These are phyloP conservation scores for Quillaja saponaria DNA, from an alignment of 306 rosid genomes.

Conservation along the genomic window DNA sequence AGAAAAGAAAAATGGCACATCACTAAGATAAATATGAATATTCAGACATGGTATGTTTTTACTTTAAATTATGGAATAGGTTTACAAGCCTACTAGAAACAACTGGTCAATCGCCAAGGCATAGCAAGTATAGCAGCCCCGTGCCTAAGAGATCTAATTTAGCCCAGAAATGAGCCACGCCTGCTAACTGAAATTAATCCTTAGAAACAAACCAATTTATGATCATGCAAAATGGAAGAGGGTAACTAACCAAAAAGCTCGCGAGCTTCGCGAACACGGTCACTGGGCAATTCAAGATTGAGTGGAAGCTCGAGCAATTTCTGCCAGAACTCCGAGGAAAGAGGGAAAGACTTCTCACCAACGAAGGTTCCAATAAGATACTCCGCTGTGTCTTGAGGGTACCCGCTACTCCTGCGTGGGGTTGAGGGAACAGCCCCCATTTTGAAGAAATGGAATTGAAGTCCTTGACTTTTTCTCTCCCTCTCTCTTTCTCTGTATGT, in stretches of 20 bases:
- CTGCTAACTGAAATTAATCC: too few species aligned
- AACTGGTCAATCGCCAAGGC: too few species aligned
- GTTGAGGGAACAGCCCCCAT: constrained; percentile 96
- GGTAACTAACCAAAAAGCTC: constrained; percentile 70
- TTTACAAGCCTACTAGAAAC: too few species aligned
- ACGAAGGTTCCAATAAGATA: constrained; percentile 85
- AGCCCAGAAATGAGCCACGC: too few species aligned
- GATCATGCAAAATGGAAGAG: neutral
- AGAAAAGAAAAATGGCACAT: too few species aligned
- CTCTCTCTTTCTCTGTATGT: constrained; percentile 16
- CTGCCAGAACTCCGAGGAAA: constrained; percentile 93
- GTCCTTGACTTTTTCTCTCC: constrained; percentile 5
- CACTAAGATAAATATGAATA: too few species aligned
- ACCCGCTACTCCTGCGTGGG: constrained; percentile 61
- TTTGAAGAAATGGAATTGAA: constrained; percentile 7
- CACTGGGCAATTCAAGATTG: constrained; percentile 69
- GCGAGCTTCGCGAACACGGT: constrained; percentile 82
- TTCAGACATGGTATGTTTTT: too few species aligned
- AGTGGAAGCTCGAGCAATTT: constrained; percentile 84
- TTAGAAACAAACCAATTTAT: too few species aligned
- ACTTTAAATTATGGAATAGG: too few species aligned
- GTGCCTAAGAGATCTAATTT: too few species aligned
- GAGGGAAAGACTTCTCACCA: constrained; percentile 75
- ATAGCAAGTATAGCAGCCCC: too few species aligned
- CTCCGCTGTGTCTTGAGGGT: constrained; percentile 80